Evolutionary conservation across 108 stramenopile species (phyloP).

Genomic region (Cyclotella kingstonii): DNA sequence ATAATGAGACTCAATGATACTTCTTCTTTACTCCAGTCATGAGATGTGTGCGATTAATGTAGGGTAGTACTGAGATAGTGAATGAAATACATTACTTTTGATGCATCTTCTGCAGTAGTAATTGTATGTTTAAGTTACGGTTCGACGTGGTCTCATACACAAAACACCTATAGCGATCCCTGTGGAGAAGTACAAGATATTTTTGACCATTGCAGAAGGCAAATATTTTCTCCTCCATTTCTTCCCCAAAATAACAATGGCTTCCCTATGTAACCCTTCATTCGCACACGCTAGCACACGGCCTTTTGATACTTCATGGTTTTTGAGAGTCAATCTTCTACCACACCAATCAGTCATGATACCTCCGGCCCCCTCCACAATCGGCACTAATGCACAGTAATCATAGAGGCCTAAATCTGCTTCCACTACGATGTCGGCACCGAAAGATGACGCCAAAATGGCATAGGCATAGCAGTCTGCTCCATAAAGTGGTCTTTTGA

Average conservation of each 20-base stretch:
- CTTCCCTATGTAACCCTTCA: constrained; percentile 35
- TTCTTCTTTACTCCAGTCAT: no score
- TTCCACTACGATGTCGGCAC: constrained; percentile 54
- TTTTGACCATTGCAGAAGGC: constrained; percentile 1
- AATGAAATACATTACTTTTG: no score
- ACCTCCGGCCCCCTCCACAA: constrained; percentile 55
- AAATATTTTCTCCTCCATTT: constrained; percentile 7
- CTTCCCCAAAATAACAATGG: constrained; percentile 35
- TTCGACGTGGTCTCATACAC: no score
- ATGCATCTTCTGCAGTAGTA: no score
- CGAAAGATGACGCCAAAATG: constrained; percentile 52
- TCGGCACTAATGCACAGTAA: constrained; percentile 54
- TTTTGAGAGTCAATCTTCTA: constrained; percentile 35
- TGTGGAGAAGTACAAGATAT: constrained; percentile 4
- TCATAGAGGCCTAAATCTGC: constrained; percentile 59
- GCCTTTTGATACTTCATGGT: constrained; percentile 43
- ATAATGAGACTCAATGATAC: no score
- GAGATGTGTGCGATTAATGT: no score
- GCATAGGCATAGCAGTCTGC: constrained; percentile 65
- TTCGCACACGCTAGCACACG: constrained; percentile 54
- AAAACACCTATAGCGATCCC: constrained; percentile 25
- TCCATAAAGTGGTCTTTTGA: constrained; percentile 42
- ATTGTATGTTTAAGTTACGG: no score
- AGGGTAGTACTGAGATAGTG: no score
- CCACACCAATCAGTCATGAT: constrained; percentile 57